A percentile compares a stretch with the other conserved stretches of the same genome.
Evolutionary conservation across 768 basidiomycete species (phyloP).

Genomic region (Tricholoma sp.): DNA sequence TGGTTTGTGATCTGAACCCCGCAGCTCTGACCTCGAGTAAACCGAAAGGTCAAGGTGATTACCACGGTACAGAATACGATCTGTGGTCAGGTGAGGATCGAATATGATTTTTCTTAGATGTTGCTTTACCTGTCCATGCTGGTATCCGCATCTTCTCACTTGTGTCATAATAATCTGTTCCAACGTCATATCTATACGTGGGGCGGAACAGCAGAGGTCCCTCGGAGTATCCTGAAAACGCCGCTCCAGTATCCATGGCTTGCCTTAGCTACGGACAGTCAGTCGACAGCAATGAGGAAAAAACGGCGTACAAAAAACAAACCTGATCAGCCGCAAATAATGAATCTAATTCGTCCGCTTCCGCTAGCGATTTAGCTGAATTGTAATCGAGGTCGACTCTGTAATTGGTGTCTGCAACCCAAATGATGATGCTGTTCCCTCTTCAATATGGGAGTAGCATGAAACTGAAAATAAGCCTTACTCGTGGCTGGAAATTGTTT

Average conservation of each 20-base stretch:
- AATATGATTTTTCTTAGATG: no score
- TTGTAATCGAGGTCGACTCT: constrained; percentile 86
- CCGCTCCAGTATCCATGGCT: constrained; percentile 66
- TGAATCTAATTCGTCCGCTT: constrained; percentile 60
- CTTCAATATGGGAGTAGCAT: not conserved
- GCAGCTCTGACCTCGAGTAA: constrained; percentile 82
- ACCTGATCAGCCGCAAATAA: constrained; percentile 88
- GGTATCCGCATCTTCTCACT: constrained; percentile 96
- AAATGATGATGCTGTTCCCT: constrained; percentile 72
- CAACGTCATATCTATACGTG: constrained; percentile 87
- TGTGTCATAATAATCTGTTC: constrained; percentile 86
- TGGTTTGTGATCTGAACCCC: constrained; percentile 94
- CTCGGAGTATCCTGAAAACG: constrained; percentile 82
- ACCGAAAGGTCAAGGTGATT: constrained; percentile 61
- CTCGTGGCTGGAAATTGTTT: constrained; percentile 88
- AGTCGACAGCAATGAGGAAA: constrained; percentile 2
- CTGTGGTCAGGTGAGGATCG: constrained; percentile 33
- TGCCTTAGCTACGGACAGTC: constrained; percentile 51
- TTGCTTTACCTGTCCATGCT: constrained; percentile 84
- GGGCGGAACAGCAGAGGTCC: constrained; percentile 89
- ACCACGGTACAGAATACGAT: constrained; percentile 90
- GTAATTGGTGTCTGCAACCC: constrained; percentile 96
- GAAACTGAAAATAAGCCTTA: constrained; percentile 32
- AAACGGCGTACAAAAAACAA: constrained; percentile 13
- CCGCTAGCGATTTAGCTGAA: constrained; percentile 64